Base-by-base conservation (phyloP, 225 moss, liverwort and hornwort genomes). In the Ulota crispa region DNA sequence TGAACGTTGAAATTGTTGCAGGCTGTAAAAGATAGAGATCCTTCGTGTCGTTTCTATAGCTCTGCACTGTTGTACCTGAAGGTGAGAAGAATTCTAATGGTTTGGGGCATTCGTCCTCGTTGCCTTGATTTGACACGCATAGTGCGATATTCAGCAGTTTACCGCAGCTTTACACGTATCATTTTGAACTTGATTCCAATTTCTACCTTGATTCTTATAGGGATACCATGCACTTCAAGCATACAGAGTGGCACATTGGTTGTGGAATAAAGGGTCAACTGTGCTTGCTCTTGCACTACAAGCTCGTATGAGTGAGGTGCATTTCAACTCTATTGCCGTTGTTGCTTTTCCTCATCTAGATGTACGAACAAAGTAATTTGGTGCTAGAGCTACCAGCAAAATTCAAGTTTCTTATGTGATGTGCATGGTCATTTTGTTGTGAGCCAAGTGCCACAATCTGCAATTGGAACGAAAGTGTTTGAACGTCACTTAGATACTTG, bases 21-120 rank as follows among this genome's bases (percentile, higher is more conserved):
- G 96, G 96, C 96, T 64, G 93, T 97, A 63, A 95, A 93, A 88
- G 96, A 97, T 76, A 88, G 96, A 73, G 96, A 97, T 87, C 96
- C 96, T 62, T 92, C 96, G 63, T 97, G 96, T 78, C 88, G 89
- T 70, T 93, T 81, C 68, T 97, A 97, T 81, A 97, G 92, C 87
- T 91, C 92, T 84, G 96, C 96, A 31, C 64, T 97, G 56, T 73
- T 96, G 71, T 95, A 95, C 85, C 80, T 96, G 79, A 96, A 94
- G 91, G 94, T 90, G 73, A 80, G 76, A 70, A 72, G 77, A 28
- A 30, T 70, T 65, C 34, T 76, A 62, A 62, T 68, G 16, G 31
- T 39, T 50, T 6, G 34, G 59, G 65, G 36, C 32, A 20, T 68
- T 64, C 31, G 63, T 64, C 37, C 47, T 57, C 45, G 63, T 84